phyloP scores from a whole-genome alignment of 495 filamentous ascomycete genomes.

The Penicillium simplicissimum region DNA sequence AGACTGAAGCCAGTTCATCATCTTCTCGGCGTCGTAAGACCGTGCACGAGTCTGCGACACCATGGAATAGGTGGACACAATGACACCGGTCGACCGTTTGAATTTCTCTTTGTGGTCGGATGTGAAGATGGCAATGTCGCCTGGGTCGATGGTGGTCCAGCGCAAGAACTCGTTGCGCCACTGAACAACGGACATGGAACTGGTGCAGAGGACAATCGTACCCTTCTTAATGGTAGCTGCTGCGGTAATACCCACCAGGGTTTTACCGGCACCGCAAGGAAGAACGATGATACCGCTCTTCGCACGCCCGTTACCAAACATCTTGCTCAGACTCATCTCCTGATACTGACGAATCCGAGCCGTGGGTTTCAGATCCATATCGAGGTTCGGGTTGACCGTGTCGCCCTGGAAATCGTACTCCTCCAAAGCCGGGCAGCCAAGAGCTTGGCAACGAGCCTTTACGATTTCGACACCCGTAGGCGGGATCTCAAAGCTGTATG shows the following conservation, averaged over 20 bases:
- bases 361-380: conserved; percentile 78
- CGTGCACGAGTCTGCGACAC: conserved; percentile 83
- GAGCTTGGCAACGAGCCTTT: conserved; percentile 83
- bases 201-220: conserved; percentile 91
- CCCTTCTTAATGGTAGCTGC: conserved; percentile 97
- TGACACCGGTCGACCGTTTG: conserved; percentile 85
- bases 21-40: conserved; percentile 90
- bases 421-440: conserved; percentile 85
- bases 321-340: conserved; percentile 95
- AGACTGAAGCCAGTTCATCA: conserved; percentile 93
- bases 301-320: conserved; percentile 97
- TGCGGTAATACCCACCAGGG: conserved; percentile 93
- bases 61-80: conserved; percentile 98
- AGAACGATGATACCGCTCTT: conserved; percentile 97
- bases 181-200: conserved; percentile 96
- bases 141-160: conserved; percentile 95
- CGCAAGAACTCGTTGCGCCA: conserved; percentile 96
- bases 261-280: conserved; percentile 97
- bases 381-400: conserved; percentile 79
- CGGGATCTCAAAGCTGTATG: conserved; percentile 93
- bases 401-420: conserved; percentile 99
- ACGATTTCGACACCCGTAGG: conserved; percentile 77
- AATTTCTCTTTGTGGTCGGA: conserved; percentile 92
- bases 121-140: conserved; percentile 92
- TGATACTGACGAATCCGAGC: conserved; percentile 64